These are phyloP conservation scores for Melastoma candidum DNA, from an alignment of 441 rosid species.

Conservation along the genomic window DNA sequence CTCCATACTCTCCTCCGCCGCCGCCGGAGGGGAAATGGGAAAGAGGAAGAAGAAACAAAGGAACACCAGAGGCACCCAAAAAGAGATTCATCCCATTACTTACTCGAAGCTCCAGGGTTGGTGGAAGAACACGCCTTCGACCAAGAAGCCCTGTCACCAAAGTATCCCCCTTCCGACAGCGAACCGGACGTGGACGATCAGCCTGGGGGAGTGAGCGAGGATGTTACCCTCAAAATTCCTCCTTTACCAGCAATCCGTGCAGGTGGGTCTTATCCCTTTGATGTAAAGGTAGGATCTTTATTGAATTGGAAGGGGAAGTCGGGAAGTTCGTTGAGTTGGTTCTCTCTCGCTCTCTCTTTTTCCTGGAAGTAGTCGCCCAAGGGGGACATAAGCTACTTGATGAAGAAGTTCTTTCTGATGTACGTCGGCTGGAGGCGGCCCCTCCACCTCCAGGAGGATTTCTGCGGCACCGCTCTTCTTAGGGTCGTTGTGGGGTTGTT, in stretches of 20 bases:
- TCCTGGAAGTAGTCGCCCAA: slow-evolving; percentile 64
- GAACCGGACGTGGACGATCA: slow-evolving; percentile 22
- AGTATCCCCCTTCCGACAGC: slow-evolving; percentile 18
- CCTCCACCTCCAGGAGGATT: slow-evolving; percentile 84
- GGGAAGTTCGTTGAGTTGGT: slow-evolving; percentile 1
- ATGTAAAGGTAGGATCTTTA: neutral
- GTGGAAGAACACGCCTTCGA: slow-evolving; percentile 22
- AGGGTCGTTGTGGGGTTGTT: slow-evolving; percentile 28
- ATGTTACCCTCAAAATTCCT: slow-evolving; percentile 62
- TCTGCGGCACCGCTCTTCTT: slow-evolving; percentile 88
- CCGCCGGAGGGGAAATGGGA: slow-evolving; percentile 30
- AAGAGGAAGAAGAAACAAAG: slow-evolving; percentile 60
- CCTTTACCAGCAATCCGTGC: slow-evolving; percentile 71
- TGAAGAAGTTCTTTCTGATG: slow-evolving; percentile 77
- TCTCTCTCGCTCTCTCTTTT: neutral
- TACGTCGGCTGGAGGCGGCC: slow-evolving; percentile 79
- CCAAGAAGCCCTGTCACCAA: slow-evolving; percentile 5
- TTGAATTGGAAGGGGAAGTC: neutral
- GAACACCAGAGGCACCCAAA: slow-evolving; percentile 30
- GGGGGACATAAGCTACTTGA: slow-evolving; percentile 87
- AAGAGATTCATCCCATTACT: slow-evolving; percentile 35
- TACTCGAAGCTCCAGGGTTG: slow-evolving; percentile 9
- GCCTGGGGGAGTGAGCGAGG: slow-evolving; percentile 18
- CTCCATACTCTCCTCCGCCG: no score
- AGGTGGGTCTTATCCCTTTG: slow-evolving; percentile 26